Base-by-base conservation (phyloP, 192 early-diverging fungal species). In the Podila horticola region DNA sequence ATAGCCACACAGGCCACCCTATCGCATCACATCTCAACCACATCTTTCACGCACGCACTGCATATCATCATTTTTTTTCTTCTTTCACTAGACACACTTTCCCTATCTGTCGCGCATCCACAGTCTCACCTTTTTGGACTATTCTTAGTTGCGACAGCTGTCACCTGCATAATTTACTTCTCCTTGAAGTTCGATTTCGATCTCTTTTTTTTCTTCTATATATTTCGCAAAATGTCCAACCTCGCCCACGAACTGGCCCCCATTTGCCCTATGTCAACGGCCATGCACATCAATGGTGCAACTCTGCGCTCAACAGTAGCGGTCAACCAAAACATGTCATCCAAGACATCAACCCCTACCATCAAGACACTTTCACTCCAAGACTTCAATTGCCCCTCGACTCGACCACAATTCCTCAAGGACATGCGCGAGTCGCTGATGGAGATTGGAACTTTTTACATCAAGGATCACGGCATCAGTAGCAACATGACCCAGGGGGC, bases 391-490 rank as follows among this genome's bases (percentile, higher is more conserved):
- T 73, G 73, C 62, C 73, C 51, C 5, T 62, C 66, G 33, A 74
- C 68, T 7, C 71, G 69, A 2, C 63, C 72, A 5, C 51, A 41
- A 11, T 88, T 91, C 45, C 63, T 91, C n/a, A 52, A 45, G 4
- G 74, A 85, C 6, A 84, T 88, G 28, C 83, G 86, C n/a, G 60
- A 84, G 62, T 85, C 88, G 5, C 79, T 91, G 52, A 83, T 85
- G 30, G 73, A 88, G 30, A 72, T 90, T 12, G 90, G 89, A 0
- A 90, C 88, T 51, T 91, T 91, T 50, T 91, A 91, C 75, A 77
- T 91, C 61, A 79, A 69, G 11, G 75, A 81, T 62, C 89, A 90
- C 62, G 77, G 82, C 6, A 82, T 89, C 31, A 24, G 79, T 0
- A 22, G 29, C 17, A 62, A 49, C 2, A 74, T 85, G 57, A 77